Evolutionary conservation across 2,329 filamentous ascomycete genomes (phyloP).

Genomic region (Microsporum ferrugineum): DNA sequence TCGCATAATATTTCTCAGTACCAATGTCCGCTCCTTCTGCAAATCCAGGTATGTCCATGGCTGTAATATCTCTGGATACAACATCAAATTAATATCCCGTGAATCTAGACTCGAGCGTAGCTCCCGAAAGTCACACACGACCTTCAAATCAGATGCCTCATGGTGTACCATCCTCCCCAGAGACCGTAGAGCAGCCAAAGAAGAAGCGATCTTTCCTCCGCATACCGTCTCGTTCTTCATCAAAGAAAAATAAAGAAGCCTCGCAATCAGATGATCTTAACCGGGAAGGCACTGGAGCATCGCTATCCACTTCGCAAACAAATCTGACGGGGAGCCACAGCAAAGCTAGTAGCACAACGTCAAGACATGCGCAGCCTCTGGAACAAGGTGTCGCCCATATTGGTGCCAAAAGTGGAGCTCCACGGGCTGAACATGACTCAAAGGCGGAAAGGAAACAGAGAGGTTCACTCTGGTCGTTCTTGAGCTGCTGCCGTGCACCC

Average conservation of each 20-base stretch:
- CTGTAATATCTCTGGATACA: too few relatives aligned
- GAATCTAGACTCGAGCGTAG: not conserved
- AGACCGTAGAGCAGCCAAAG: conserved; percentile 21
- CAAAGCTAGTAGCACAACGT: conserved; percentile 47
- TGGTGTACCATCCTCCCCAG: conserved; percentile 7
- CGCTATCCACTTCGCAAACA: conserved; percentile 40
- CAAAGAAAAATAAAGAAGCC: conserved; percentile 26
- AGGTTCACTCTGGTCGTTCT: conserved; percentile 34
- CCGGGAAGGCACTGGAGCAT: conserved; percentile 41
- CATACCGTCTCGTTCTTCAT: conserved; percentile 30
- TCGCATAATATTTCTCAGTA: not conserved
- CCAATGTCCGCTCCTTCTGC: not conserved
- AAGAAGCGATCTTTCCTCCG: conserved; percentile 29
- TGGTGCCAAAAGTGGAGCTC: conserved; percentile 21
- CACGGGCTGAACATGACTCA: conserved; percentile 23
- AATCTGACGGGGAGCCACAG: conserved; percentile 43
- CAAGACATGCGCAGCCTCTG: conserved; percentile 26
- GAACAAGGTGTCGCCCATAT: conserved; percentile 12
- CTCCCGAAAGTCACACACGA: not conserved
- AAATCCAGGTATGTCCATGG: not conserved
- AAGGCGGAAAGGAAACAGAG: conserved; percentile 33
- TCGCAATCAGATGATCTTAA: conserved; percentile 24
- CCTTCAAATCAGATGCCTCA: not conserved
- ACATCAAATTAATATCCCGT: not conserved
- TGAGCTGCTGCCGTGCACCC: conserved; percentile 40